Evolutionary conservation across 2,329 filamentous ascomycete species (phyloP).

Genomic region (Penicillium sp.): DNA sequence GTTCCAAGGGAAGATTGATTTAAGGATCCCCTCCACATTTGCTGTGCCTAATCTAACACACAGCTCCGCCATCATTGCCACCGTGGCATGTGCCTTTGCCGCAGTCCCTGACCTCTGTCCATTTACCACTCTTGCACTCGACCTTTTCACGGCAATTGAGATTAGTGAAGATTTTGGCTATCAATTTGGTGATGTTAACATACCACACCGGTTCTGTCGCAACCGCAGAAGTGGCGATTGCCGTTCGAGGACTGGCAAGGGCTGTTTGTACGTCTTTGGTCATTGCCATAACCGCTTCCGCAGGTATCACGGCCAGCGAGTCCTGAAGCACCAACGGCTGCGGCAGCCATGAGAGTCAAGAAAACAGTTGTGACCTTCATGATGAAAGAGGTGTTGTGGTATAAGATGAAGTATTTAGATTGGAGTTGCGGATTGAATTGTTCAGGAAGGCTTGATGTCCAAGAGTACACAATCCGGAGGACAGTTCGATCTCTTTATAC

Average conservation of each 20-base stretch:
- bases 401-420: background rate
- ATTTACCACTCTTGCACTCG: constrained; percentile 9
- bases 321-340: constrained; percentile 9
- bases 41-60: constrained; percentile 1
- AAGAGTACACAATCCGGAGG: constrained; percentile 1
- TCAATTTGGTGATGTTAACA: background rate
- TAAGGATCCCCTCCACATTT: background rate
- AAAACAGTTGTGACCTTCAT: constrained; percentile 14
- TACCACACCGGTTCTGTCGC: constrained; percentile 16
- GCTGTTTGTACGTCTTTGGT: constrained; percentile 16
- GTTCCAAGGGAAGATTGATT: background rate
- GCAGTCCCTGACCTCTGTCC: constrained; percentile 14
- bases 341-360: constrained; percentile 12
- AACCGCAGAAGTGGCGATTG: constrained; percentile 15
- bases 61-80: constrained; percentile 7
- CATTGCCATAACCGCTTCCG: constrained; percentile 7
- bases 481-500: constrained; percentile 9
- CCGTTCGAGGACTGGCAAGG: constrained; percentile 9
- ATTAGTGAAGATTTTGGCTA: background rate
- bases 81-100: constrained; percentile 4
- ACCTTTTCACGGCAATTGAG: constrained; percentile 4
- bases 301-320: constrained; percentile 4
- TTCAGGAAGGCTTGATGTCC: background rate
- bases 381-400: background rate
- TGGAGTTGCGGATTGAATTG: constrained; percentile 4